These are phyloP conservation scores for Metschnikowia similis DNA, from an alignment of 805 yeast genomes.

Conservation along the genomic window DNA sequence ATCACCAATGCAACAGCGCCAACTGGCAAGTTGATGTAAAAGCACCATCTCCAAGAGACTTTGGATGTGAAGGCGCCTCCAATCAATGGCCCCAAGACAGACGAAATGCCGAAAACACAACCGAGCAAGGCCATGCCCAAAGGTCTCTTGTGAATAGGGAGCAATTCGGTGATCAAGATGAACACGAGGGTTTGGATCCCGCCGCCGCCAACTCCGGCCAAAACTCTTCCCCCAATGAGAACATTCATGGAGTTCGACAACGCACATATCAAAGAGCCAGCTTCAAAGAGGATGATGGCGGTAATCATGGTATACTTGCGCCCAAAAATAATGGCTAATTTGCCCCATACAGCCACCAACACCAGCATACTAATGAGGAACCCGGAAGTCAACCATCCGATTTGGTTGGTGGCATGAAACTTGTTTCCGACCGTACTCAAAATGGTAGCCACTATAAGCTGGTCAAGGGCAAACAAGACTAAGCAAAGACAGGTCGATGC, in stretches of 20 bases:
- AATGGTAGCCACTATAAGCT: conserved; percentile 35
- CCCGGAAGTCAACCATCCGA: conserved; percentile 39
- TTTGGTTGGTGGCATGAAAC: conserved; percentile 28
- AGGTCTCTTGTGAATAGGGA: conserved; percentile 26
- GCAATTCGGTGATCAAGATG: conserved; percentile 29
- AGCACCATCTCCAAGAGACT: conserved; percentile 27
- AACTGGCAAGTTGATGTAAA: conserved; percentile 25
- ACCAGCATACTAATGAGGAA: conserved; percentile 33
- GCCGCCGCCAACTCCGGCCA: conserved; percentile 37
- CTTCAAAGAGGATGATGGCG: conserved; percentile 26
- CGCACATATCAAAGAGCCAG: conserved; percentile 37
- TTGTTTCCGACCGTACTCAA: conserved; percentile 33
- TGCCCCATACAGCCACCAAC: conserved; percentile 36
- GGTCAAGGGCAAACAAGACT: conserved; percentile 36
- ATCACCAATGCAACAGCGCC: conserved; percentile 20
- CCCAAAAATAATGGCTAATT: conserved; percentile 33
- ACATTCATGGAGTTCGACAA: conserved; percentile 32
- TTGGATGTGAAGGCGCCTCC: conserved; percentile 25
- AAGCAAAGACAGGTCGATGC: conserved; percentile 26
- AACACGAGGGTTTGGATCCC: conserved; percentile 29
- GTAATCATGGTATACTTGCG: conserved; percentile 28
- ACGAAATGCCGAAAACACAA: conserved; percentile 19
- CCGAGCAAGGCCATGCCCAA: conserved; percentile 20
- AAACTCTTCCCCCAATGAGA: conserved; percentile 39
- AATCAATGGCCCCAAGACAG: conserved; percentile 23